Conservation (phyloP, 441 rosid genomes). For the Populus tomentosa region DNA sequence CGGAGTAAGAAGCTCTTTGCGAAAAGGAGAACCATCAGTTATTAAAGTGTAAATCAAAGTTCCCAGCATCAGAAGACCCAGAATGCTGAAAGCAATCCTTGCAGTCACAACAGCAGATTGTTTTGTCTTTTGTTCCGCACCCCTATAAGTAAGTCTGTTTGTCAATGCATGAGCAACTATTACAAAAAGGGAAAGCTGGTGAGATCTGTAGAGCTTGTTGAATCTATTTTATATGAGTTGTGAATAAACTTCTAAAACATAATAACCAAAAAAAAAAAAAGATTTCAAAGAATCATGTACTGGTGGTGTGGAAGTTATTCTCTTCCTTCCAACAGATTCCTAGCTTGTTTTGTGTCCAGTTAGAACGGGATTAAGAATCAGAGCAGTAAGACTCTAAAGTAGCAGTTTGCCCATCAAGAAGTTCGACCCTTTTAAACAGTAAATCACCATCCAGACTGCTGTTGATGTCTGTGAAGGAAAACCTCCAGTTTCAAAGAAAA, state of each 20-base stretch:
- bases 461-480: neutral
- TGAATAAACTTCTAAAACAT: neutral
- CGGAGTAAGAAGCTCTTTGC: conserved; percentile 75
- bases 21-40: conserved; percentile 85
- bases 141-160: conserved; percentile 32
- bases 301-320: neutral
- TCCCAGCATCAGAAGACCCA: conserved; percentile 69
- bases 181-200: neutral
- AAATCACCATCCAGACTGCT: neutral
- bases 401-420: neutral
- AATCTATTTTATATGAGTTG: neutral
- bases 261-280: neutral
- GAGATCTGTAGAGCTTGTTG: too few relatives aligned
- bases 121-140: conserved; percentile 35
- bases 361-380: neutral
- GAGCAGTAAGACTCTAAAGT: neutral
- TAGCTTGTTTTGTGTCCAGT: neutral
- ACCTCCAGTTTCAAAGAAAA: neutral
- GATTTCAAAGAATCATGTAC: neutral
- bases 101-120: conserved; percentile 47
- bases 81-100: conserved; percentile 50
- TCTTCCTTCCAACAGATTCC: neutral
- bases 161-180: neutral
- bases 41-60: conserved; percentile 64
- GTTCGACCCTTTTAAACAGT: neutral